phyloP scores from a whole-genome alignment of 2,329 filamentous ascomycete genomes.

The Botrytis squamosa region DNA sequence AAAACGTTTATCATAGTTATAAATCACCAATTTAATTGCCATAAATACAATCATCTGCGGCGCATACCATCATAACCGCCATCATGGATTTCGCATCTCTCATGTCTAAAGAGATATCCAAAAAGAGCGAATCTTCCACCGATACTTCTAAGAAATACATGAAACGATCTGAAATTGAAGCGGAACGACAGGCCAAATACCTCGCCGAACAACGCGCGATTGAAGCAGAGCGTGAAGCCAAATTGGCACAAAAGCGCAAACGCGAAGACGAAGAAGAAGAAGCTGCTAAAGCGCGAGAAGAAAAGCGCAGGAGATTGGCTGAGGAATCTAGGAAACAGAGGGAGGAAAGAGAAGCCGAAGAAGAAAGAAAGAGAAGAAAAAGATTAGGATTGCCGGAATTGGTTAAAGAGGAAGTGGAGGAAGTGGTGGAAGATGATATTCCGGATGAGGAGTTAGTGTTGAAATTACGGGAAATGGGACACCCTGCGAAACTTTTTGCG shows the following conservation, averaged over 20 bases:
- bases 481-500: constrained; percentile 77
- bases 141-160: constrained; percentile 68
- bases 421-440: constrained; percentile 59
- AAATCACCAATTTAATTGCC: background rate
- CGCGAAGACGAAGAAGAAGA: constrained; percentile 80
- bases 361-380: constrained; percentile 71
- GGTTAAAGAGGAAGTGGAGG: constrained; percentile 50
- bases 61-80: constrained; percentile 23
- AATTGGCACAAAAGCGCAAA: constrained; percentile 77
- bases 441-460: constrained; percentile 66
- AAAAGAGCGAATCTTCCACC: constrained; percentile 57
- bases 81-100: constrained; percentile 93
- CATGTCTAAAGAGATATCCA: constrained; percentile 90
- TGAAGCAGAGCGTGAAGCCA: constrained; percentile 68
- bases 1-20: background rate
- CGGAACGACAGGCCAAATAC: constrained; percentile 76
- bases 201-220: constrained; percentile 74
- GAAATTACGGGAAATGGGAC: constrained; percentile 68
- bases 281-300: constrained; percentile 68
- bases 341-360: constrained; percentile 70
- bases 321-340: constrained; percentile 71
- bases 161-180: constrained; percentile 83
- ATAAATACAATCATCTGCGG: background rate
- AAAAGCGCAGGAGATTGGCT: constrained; percentile 77
- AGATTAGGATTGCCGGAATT: constrained; percentile 78